Evolutionary conservation across 2,329 filamentous ascomycete species (phyloP).

Genomic region (Colletotrichum chrysophilum): DNA sequence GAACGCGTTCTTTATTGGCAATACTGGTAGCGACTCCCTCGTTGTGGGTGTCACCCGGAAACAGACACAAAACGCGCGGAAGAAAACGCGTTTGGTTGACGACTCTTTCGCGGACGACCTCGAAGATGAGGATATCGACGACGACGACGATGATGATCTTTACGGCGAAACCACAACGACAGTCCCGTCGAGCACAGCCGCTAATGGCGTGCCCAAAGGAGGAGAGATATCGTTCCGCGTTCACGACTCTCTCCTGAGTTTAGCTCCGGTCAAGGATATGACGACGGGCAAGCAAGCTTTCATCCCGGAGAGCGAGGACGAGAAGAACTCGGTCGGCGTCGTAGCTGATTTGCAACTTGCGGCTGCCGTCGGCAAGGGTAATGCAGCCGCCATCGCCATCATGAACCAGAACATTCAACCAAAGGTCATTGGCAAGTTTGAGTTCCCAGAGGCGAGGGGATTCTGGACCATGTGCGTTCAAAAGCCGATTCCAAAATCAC

Average conservation of each 20-base stretch:
- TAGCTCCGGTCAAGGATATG: constrained; percentile 80
- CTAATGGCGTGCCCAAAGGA: constrained; percentile 49
- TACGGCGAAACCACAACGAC: constrained; percentile 52
- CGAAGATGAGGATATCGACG: constrained; percentile 64
- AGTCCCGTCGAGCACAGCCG: constrained; percentile 35
- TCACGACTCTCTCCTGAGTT: constrained; percentile 77
- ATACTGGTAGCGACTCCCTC: constrained; percentile 80
- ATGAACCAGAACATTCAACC: constrained; percentile 82
- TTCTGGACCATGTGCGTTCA: constrained; percentile 83
- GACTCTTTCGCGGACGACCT: constrained; percentile 56
- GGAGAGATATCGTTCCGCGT: constrained; percentile 76
- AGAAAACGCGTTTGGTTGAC: constrained; percentile 65
- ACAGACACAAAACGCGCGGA: constrained; percentile 63
- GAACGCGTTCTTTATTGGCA: constrained; percentile 81
- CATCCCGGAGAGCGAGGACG: constrained; percentile 49
- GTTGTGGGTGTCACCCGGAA: constrained; percentile 81
- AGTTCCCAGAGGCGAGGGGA: constrained; percentile 74
- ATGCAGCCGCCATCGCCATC: constrained; percentile 73
- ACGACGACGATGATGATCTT: constrained; percentile 65
- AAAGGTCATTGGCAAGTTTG: constrained; percentile 70
- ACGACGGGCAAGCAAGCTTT: constrained; percentile 66
- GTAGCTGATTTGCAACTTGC: constrained; percentile 64
- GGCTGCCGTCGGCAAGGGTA: constrained; percentile 67
- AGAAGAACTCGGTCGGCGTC: constrained; percentile 49
- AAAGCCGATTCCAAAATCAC: constrained; percentile 67